A percentile compares a stretch with the other conserved stretches of the same genome.
phyloP scores from a whole-genome alignment of 2,329 filamentous ascomycete genomes.

The Pestalotiopsis sp. region DNA sequence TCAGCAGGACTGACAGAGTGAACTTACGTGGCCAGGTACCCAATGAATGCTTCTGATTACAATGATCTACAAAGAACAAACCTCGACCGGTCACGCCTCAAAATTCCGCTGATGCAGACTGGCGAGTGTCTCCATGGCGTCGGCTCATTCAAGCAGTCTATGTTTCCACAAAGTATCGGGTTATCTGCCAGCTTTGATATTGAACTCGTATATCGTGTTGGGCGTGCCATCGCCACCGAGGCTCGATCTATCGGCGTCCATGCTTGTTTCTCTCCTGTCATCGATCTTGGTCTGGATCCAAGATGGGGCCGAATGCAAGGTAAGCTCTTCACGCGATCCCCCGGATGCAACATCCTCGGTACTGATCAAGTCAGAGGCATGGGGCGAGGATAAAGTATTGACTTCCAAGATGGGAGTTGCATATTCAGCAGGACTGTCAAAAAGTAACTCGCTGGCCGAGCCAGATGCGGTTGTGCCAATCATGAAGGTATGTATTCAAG shows the following conservation, averaged over 20 bases:
- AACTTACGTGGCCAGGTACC: slow-evolving; percentile 31
- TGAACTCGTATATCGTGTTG: slow-evolving; percentile 42
- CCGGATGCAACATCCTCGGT: neutral
- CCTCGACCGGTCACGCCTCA: slow-evolving; percentile 36
- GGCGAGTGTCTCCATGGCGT: slow-evolving; percentile 48
- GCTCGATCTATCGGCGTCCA: slow-evolving; percentile 47
- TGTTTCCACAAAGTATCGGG: slow-evolving; percentile 45
- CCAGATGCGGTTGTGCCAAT: slow-evolving; percentile 45
- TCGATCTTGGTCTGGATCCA: slow-evolving; percentile 46
- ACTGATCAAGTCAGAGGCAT: slow-evolving; percentile 37
- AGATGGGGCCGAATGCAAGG: slow-evolving; percentile 47
- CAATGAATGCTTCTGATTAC: slow-evolving; percentile 43
- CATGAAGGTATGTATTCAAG: slow-evolving; percentile 35
- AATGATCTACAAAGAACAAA: slow-evolving; percentile 42
- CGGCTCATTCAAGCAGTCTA: slow-evolving; percentile 46
- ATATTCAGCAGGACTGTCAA: slow-evolving; percentile 44
- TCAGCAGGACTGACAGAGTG: neutral
- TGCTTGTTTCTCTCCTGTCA: slow-evolving; percentile 45
- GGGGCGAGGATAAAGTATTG: slow-evolving; percentile 47
- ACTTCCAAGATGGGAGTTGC: slow-evolving; percentile 48
- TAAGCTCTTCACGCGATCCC: slow-evolving; percentile 15
- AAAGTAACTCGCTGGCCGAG: slow-evolving; percentile 44
- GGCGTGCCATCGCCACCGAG: slow-evolving; percentile 43
- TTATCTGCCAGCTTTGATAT: slow-evolving; percentile 45
- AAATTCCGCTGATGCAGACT: slow-evolving; percentile 44